Conservation (phyloP, 2,329 filamentous ascomycete genomes). For the Venturiaceae sp. region DNA sequence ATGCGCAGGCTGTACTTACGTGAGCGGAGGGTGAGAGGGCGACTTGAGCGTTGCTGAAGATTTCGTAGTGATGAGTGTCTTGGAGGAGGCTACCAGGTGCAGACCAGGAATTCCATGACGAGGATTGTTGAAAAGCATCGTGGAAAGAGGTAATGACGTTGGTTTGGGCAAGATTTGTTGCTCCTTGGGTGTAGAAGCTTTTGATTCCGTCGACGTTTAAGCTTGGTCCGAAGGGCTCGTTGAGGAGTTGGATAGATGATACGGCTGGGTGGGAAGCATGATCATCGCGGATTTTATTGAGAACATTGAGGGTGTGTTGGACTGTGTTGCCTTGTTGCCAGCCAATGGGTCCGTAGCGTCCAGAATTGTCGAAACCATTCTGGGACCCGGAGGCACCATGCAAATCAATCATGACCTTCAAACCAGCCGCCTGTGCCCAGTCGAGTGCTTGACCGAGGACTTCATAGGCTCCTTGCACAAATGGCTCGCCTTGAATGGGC, state of each 20-base stretch:
- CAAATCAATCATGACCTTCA: slow-evolving; percentile 86
- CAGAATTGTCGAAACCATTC: slow-evolving; percentile 97
- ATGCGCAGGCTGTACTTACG: slow-evolving; percentile 31
- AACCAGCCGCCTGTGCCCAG: slow-evolving; percentile 82
- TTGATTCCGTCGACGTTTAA: slow-evolving; percentile 32
- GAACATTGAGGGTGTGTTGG: slow-evolving; percentile 74
- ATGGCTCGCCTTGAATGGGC: slow-evolving; percentile 77
- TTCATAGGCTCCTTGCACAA: slow-evolving; percentile 54
- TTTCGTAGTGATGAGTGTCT: slow-evolving; percentile 39
- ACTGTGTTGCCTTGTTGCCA: slow-evolving; percentile 79
- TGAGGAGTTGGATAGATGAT: slow-evolving; percentile 79
- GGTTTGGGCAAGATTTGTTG: slow-evolving; percentile 32
- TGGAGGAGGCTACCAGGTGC: slow-evolving; percentile 30
- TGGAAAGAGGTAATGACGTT: slow-evolving; percentile 34
- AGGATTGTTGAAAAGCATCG: slow-evolving; percentile 34
- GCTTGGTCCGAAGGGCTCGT: slow-evolving; percentile 58
- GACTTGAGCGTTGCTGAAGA: slow-evolving; percentile 30
- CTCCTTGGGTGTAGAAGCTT: slow-evolving; percentile 39
- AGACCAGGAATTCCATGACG: slow-evolving; percentile 33
- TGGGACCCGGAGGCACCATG: slow-evolving; percentile 86
- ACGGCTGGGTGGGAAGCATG: slow-evolving; percentile 89
- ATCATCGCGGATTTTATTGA: slow-evolving; percentile 72
- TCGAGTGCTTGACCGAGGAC: slow-evolving; percentile 73
- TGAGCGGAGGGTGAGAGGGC: slow-evolving; percentile 28
- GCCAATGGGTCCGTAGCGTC: slow-evolving; percentile 65